These are phyloP conservation scores for Jamesozyma jinghongensis DNA, from an alignment of 805 yeast genomes.

Conservation along the genomic window DNA sequence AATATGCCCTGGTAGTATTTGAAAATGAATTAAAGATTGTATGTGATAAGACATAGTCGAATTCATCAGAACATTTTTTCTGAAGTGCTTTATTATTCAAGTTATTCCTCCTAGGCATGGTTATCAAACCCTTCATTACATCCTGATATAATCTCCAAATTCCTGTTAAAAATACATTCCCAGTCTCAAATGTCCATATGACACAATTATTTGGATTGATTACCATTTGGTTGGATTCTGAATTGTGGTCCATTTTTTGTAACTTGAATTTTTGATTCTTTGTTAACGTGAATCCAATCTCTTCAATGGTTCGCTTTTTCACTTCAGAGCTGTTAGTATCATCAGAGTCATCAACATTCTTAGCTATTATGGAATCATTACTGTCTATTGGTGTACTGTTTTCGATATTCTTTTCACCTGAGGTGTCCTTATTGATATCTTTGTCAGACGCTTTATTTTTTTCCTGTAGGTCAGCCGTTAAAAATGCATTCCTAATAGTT, in stretches of 20 bases:
- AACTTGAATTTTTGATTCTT: conserved; percentile 24
- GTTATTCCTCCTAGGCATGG: conserved; percentile 2
- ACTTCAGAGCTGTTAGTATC: neutral
- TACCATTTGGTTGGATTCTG: conserved; percentile 3
- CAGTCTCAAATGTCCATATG: conserved; percentile 79
- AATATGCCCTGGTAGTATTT: neutral
- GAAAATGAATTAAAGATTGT: conserved; percentile 1
- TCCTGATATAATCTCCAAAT: conserved; percentile 55
- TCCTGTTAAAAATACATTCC: conserved; percentile 80
- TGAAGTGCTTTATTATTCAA: neutral
- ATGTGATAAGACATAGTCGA: conserved; percentile 2
- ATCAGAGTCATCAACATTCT: neutral
- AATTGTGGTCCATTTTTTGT: conserved; percentile 7
- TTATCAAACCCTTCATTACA: conserved; percentile 22
- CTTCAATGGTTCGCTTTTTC: neutral
- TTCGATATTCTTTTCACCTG: too few species aligned
- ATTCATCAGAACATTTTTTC: conserved; percentile 4
- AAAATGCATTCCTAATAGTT: too few species aligned
- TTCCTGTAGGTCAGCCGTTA: too few species aligned
- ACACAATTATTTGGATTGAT: conserved; percentile 49
- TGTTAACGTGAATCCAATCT: conserved; percentile 10
- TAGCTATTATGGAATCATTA: too few species aligned
- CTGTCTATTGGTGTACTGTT: too few species aligned
- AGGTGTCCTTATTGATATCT: too few species aligned
- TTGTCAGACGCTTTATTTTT: too few species aligned